Evolutionary conservation across 1,284 basidiomycete genomes (phyloP), one percentile per base, ranked within the genome.

Genomic region (Prillingera fragicola): DNA sequence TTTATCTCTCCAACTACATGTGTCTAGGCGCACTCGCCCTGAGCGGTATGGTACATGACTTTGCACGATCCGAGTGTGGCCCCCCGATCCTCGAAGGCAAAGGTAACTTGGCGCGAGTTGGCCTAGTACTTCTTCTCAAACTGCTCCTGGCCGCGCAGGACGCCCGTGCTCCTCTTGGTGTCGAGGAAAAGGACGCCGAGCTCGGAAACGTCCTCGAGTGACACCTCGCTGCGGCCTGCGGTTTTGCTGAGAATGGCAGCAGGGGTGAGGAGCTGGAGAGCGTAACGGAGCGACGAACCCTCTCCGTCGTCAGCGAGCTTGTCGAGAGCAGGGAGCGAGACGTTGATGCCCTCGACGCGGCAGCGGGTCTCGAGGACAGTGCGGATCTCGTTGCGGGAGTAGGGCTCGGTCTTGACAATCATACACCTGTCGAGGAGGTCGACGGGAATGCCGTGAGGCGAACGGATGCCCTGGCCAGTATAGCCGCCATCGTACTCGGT

Each of bases 371-470:
- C 84, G 5, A 97, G 78, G 21, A 98, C 89, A 62, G 83, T 84
- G 32, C 81, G 82, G 48, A 97, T 85, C 66, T 97, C 88, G 8
- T 87, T 85, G 32, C 81, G 78, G 9, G 79, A 80, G 71, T 97
- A 95, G 6, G 80, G 77, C 47, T 87, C 80, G 1, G 94, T 98
- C 63, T 90, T 87, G 32, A 98, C 91, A 51, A 98, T 98, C 77
- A 98, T 83, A 73, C 94, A 97, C 45, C 94, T 79, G 72, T 98
- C 94, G 34, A 97, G 77, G 21, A 98, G 74, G 73, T 98, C 94
- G 39, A 92, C 79, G 5, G 94, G 95, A 41, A 98, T 78, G 18
- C 94, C 95, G 68, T 98, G 94, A 0, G 95, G 88, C 2, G 88
- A 80, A 15, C 89, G 77, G 46, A 98, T 85, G 50, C 97, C 94